Percentiles rank a stretch among this genome's conserved stretches.
These are phyloP conservation scores for Raffaelea deltoideospora DNA, from an alignment of 2,329 filamentous ascomycete genomes.

Conservation along the genomic window DNA sequence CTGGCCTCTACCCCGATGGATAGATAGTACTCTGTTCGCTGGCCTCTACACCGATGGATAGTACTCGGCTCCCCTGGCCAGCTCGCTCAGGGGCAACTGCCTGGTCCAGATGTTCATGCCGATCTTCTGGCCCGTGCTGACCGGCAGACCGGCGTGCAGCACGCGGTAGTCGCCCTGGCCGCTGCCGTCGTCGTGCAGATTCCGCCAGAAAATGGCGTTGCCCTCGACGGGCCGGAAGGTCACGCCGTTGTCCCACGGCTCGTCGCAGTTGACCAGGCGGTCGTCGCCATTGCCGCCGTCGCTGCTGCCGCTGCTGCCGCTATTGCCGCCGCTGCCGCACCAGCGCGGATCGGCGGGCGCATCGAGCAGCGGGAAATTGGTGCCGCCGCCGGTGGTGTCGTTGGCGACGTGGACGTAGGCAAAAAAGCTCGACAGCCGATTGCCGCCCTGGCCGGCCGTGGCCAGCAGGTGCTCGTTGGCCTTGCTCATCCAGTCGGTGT, in stretches of 20 bases:
- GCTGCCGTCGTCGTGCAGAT: slow-evolving; percentile 23
- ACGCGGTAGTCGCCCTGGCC: slow-evolving; percentile 26
- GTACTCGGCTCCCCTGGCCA: slow-evolving; percentile 19
- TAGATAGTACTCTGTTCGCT: too few relatives aligned
- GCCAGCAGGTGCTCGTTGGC: slow-evolving; percentile 21
- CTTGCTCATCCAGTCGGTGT: slow-evolving; percentile 40
- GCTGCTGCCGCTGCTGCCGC: too few relatives aligned
- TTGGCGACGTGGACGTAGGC: slow-evolving; percentile 26
- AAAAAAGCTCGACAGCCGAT: slow-evolving; percentile 30
- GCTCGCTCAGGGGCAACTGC: slow-evolving; percentile 23
- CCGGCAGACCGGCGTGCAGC: slow-evolving; percentile 30
- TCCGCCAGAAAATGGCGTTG: slow-evolving; percentile 34
- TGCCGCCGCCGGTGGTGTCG: slow-evolving; percentile 27
- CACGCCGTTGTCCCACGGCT: slow-evolving; percentile 27
- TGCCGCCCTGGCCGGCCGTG: slow-evolving; percentile 24
- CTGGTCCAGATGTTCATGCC: slow-evolving; percentile 39
- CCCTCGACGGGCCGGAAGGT: slow-evolving; percentile 31
- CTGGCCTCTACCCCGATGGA: too few relatives aligned
- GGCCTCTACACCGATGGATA: too few relatives aligned
- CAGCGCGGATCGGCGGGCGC: slow-evolving; percentile 21
- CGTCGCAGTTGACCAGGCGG: slow-evolving; percentile 30
- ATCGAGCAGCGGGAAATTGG: slow-evolving; percentile 29
- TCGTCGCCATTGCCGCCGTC: slow-evolving; percentile 28
- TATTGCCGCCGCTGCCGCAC: too few relatives aligned
- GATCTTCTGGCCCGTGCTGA: slow-evolving; percentile 29